Evolutionary conservation across 2,329 filamentous ascomycete species (phyloP).

Genomic region (Chrysoporthe cubensis): DNA sequence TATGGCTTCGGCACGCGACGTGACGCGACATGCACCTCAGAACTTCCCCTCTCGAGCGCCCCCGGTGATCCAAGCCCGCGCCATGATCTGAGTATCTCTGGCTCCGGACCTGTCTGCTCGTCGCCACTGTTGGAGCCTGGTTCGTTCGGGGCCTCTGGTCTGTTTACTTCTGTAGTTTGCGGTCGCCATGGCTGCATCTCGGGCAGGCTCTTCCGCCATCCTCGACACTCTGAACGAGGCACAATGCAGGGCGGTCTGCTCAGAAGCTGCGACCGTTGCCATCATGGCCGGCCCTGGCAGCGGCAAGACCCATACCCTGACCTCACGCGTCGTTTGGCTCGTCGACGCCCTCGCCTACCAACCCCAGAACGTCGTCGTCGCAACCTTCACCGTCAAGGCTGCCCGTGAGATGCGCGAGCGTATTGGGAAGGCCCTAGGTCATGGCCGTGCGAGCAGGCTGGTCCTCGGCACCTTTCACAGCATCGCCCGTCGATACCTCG

Average conservation of each 20-base stretch:
- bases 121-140: not conserved
- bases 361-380: constrained; percentile 89
- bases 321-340: constrained; percentile 88
- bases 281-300: constrained; percentile 71
- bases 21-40: not conserved
- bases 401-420: constrained; percentile 91
- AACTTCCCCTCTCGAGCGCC: not conserved
- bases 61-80: constrained; percentile 17
- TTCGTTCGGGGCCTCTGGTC: not conserved
- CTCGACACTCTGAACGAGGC: constrained; percentile 58
- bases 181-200: constrained; percentile 27
- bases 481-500: constrained; percentile 82
- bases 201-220: constrained; percentile 37
- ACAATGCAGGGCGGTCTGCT: constrained; percentile 60
- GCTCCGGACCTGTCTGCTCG: not conserved
- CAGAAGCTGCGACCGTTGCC: constrained; percentile 59
- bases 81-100: constrained; percentile 5
- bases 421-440: constrained; percentile 79
- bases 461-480: constrained; percentile 95
- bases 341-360: constrained; percentile 71
- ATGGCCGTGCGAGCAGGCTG: constrained; percentile 73
- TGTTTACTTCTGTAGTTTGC: constrained; percentile 11
- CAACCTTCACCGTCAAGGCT: constrained; percentile 96
- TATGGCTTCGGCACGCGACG: not conserved
- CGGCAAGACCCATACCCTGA: constrained; percentile 95